A percentile compares a stretch with the other conserved stretches of the same genome.
Evolutionary conservation across 179 eudicot species (phyloP).

Genomic region (Heliamphora ciliata): DNA sequence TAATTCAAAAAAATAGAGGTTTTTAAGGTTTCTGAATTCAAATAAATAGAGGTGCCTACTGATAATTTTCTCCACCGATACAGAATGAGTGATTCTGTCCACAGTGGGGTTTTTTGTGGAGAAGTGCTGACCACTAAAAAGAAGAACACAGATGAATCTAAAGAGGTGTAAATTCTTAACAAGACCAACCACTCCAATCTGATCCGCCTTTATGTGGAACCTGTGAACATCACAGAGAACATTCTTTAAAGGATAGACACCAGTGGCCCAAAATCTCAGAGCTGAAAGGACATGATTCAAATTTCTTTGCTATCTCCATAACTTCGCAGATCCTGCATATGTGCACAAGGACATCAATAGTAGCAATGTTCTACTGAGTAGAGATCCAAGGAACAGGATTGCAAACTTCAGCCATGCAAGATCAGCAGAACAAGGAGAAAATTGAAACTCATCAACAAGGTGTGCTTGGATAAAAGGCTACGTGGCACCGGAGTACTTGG

Average conservation of each 20-base stretch:
- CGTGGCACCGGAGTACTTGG: slow-evolving; percentile 48
- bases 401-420: slow-evolving; percentile 35
- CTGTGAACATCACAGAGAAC: slow-evolving; percentile 32
- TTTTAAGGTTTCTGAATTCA: slow-evolving; percentile 24
- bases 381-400: slow-evolving; percentile 37
- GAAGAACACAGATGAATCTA: slow-evolving; percentile 23
- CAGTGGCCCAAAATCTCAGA: slow-evolving; percentile 13
- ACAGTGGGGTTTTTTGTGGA: slow-evolving; percentile 30
- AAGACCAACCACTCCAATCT: slow-evolving; percentile 42
- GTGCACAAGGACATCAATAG: slow-evolving; percentile 46
- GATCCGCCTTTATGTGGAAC: slow-evolving; percentile 39
- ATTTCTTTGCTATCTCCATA: slow-evolving; percentile 44
- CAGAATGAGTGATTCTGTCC: slow-evolving; percentile 29
- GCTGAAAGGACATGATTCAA: slow-evolving; percentile 17
- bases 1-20: slow-evolving; percentile 26
- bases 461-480: slow-evolving; percentile 32
- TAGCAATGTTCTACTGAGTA: slow-evolving; percentile 32
- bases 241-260: slow-evolving; percentile 37
- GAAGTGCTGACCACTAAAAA: slow-evolving; percentile 30
- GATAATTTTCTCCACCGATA: slow-evolving; percentile 26
- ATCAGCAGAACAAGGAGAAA: slow-evolving; percentile 19
- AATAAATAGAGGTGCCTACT: slow-evolving; percentile 31
- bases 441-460: slow-evolving; percentile 20
- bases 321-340: slow-evolving; percentile 37
- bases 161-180: slow-evolving; percentile 37